Conservation (phyloP, 768 basidiomycete genomes). For the Candolleomyces aberdarensis region DNA sequence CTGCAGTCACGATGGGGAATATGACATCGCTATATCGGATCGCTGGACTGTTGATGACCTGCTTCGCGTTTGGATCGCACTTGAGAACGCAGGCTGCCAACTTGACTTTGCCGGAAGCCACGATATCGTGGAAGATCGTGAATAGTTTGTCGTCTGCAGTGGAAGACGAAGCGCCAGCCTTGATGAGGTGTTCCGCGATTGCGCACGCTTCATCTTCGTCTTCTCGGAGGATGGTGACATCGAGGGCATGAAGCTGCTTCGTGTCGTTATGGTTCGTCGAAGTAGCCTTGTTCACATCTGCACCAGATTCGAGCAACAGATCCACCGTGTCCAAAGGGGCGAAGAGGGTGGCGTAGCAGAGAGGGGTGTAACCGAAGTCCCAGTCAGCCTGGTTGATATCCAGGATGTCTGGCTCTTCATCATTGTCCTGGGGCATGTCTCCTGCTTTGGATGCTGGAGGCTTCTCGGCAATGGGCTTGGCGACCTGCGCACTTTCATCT, state of each 20-base stretch:
- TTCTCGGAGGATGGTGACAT: slow-evolving; percentile 35
- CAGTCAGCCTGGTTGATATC: slow-evolving; percentile 53
- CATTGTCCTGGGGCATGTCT: slow-evolving; percentile 46
- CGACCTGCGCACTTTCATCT: slow-evolving; percentile 17
- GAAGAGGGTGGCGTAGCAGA: slow-evolving; percentile 48
- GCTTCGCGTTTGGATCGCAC: slow-evolving; percentile 37
- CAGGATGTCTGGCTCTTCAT: slow-evolving; percentile 52
- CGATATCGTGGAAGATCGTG: slow-evolving; percentile 42
- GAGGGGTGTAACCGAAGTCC: slow-evolving; percentile 54
- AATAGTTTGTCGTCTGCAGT: slow-evolving; percentile 33
- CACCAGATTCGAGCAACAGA: slow-evolving; percentile 43
- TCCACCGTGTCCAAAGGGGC: slow-evolving; percentile 44
- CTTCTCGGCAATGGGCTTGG: slow-evolving; percentile 13
- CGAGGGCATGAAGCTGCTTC: slow-evolving; percentile 33
- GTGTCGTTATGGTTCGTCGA: slow-evolving; percentile 21
- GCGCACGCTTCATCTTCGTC: slow-evolving; percentile 39
- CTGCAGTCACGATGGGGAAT: slow-evolving; percentile 38
- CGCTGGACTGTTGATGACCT: slow-evolving; percentile 37
- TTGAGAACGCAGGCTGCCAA: slow-evolving; percentile 39
- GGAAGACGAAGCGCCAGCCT: slow-evolving; percentile 39
- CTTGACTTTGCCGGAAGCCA: slow-evolving; percentile 32
- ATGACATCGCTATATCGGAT: slow-evolving; percentile 21
- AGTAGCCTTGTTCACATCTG: slow-evolving; percentile 37
- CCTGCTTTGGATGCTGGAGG: slow-evolving; percentile 16
- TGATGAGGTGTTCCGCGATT: slow-evolving; percentile 38